Evolutionary conservation across 306 rosid genomes (phyloP).

Genomic region (Vicia villosa): DNA sequence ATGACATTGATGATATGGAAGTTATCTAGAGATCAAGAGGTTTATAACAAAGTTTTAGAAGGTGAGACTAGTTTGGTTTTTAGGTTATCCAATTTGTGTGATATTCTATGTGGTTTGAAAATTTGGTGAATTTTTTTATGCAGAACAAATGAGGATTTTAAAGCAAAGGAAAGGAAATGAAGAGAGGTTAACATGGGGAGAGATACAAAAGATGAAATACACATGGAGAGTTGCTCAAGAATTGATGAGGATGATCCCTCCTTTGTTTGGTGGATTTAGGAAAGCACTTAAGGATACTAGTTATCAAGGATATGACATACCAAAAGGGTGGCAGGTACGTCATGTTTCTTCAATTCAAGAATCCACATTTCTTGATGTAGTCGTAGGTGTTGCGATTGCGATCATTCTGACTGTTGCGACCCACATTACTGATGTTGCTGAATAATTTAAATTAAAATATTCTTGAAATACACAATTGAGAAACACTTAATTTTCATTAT

Average conservation of each 20-base stretch:
- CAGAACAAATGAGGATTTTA: conserved; percentile 51
- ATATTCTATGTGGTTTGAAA: neutral
- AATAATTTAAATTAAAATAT: no score
- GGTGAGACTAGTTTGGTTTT: conserved; percentile 32
- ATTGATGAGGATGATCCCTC: conserved; percentile 56
- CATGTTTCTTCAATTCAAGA: no score
- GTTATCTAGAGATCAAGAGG: conserved; percentile 49
- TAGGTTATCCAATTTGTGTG: neutral
- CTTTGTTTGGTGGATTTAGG: conserved; percentile 51
- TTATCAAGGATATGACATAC: conserved; percentile 54
- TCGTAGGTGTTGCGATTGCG: no score
- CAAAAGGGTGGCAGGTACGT: conserved; percentile 66
- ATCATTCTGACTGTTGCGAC: no score
- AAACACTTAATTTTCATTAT: no score
- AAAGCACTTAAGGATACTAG: conserved; percentile 48
- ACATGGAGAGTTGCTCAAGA: conserved; percentile 67
- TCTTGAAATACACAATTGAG: no score
- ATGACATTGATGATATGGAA: conserved; percentile 54
- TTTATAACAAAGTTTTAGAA: conserved; percentile 52
- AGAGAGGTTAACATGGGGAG: conserved; percentile 51
- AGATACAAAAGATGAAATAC: conserved; percentile 59
- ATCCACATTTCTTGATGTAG: no score
- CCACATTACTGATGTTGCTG: no score
- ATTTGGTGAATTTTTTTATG: conserved; percentile 2
- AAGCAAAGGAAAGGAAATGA: conserved; percentile 45